These are phyloP conservation scores for Fusarium nisikadoi DNA, from an alignment of 2,329 filamentous ascomycete genomes.

Conservation along the genomic window DNA sequence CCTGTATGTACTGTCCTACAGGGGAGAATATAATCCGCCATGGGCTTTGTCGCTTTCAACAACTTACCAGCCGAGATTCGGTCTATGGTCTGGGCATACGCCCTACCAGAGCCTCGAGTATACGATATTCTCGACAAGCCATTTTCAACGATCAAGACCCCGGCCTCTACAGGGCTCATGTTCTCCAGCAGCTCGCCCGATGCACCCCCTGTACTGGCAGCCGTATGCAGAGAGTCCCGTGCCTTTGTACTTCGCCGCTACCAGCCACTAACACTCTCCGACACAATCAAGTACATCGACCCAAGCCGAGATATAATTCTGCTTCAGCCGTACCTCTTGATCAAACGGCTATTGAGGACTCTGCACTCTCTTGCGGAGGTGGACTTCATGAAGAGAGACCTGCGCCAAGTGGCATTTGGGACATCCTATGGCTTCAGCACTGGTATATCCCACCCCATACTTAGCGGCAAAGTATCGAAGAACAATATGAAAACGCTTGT, in stretches of 20 bases:
- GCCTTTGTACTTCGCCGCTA: slow-evolving; percentile 25
- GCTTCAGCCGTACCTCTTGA: slow-evolving; percentile 30
- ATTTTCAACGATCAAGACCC: slow-evolving; percentile 31
- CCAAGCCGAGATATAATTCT: slow-evolving; percentile 31
- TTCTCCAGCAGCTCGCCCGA: slow-evolving; percentile 35
- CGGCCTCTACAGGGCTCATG: slow-evolving; percentile 25
- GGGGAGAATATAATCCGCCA: slow-evolving; percentile 2
- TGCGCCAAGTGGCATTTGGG: slow-evolving; percentile 34
- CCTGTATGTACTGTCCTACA: not conserved
- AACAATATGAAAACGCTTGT: slow-evolving; percentile 37
- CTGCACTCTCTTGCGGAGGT: slow-evolving; percentile 33
- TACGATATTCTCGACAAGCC: slow-evolving; percentile 38
- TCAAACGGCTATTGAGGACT: slow-evolving; percentile 28
- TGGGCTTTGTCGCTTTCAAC: slow-evolving; percentile 25
- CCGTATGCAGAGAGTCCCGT: slow-evolving; percentile 25
- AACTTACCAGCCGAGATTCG: slow-evolving; percentile 34
- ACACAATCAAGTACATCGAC: slow-evolving; percentile 32
- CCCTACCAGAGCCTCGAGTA: slow-evolving; percentile 33
- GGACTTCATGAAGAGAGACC: slow-evolving; percentile 21
- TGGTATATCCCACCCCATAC: slow-evolving; percentile 36
- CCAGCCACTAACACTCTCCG: slow-evolving; percentile 20
- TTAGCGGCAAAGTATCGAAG: slow-evolving; percentile 32
- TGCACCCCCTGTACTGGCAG: slow-evolving; percentile 24
- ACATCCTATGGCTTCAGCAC: slow-evolving; percentile 37
- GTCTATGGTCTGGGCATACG: slow-evolving; percentile 32